Evolutionary conservation across 805 yeast species (phyloP), one percentile per base, ranked within the genome.

Genomic region (Scheffersomyces amazonensis): DNA sequence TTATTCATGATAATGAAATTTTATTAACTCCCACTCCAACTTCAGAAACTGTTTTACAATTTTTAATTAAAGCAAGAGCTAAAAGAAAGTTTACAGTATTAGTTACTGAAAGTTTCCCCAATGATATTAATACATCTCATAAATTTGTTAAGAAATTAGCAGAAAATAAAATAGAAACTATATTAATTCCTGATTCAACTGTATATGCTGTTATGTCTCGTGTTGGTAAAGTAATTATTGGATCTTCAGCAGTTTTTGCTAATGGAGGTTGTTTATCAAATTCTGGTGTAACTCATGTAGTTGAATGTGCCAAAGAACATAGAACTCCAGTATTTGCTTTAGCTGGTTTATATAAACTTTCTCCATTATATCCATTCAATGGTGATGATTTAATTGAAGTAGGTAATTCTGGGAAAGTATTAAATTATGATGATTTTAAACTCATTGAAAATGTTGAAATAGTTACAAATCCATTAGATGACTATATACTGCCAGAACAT

Each of bases 301-400:
- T 95, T 49, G 96, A 90, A 64, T 87, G 96, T 64, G 99, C 99
- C 19, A 87, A 86, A 56, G 96, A 87, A 55, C 91, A 87, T 60
- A 78, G 80, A 56, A 91, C 96, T n/a, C 99, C 99, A 0, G 98
- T 93, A 4, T 85, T 93, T 58, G 90, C 93, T 1, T 93, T 90
- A 34, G 89, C 97, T 2, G 99, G 98, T 33, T 71, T 91, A 39
- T 93, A 87, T 71, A 93, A 93, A 64, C 73, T 93, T 35, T 84
- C 96, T 8, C 98, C 98, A 22, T 71, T 86, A 36, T 93, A 93
- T 57, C 99, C 97, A 18, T 87, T 84, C 59, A 89, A 87, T 56
- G 76, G 84, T 40, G 91, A 87, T 50, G 80, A 82, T 46, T 70
- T 89, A 41, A 81, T 89, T 32, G 96, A 90, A 64, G 90, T 89